Percentiles rank a stretch among this genome's conserved stretches.
phyloP scores from a whole-genome alignment of 495 filamentous ascomycete genomes.

The Aspergillus conjunctus region DNA sequence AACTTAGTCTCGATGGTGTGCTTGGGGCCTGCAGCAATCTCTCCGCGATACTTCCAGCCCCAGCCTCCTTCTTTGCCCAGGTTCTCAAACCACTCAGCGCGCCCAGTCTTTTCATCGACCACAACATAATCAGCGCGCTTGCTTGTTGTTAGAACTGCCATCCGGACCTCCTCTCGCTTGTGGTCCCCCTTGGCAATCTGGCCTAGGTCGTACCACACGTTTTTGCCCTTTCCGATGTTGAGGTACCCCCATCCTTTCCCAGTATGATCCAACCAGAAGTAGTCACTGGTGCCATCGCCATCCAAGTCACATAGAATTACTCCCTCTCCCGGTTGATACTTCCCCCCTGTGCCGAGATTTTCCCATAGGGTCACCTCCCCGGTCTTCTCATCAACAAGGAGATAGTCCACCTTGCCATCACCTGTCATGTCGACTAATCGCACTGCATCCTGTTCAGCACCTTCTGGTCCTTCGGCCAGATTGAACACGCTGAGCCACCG shows the following conservation, averaged over 20 bases:
- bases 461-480: background rate
- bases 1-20: background rate
- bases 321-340: constrained; percentile 7
- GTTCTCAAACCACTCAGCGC: constrained; percentile 3
- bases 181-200: background rate
- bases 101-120: background rate
- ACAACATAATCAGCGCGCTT: constrained; percentile 2
- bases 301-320: constrained; percentile 11
- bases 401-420: constrained; percentile 8
- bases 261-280: constrained; percentile 7
- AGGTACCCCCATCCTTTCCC: constrained; percentile 7
- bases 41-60: background rate
- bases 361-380: background rate
- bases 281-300: constrained; percentile 8
- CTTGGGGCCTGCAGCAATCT: background rate
- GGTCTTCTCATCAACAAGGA: background rate
- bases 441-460: background rate
- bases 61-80: constrained; percentile 1
- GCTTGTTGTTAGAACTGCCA: constrained; percentile 6
- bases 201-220: constrained; percentile 2
- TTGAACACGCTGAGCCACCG: background rate
- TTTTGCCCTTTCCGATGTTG: background rate
- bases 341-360: constrained; percentile 3
- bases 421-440: constrained; percentile 8
- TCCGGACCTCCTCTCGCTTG: constrained; percentile 6